Evolutionary conservation across 306 rosid genomes (phyloP).

Genomic region (Clitoria ternatea): DNA sequence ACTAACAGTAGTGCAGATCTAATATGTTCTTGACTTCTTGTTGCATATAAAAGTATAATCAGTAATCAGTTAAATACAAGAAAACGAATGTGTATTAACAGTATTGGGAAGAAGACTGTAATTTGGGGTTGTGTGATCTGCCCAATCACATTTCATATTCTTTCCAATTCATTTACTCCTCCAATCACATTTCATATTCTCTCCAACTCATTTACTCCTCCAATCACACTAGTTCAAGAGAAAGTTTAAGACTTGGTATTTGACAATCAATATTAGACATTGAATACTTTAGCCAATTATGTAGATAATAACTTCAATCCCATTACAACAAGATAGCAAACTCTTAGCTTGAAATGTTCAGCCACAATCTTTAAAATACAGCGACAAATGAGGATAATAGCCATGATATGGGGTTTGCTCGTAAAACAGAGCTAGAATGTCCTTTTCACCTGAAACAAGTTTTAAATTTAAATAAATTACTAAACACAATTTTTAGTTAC

Average conservation of each 20-base stretch:
- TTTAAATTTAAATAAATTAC: conserved; percentile 9
- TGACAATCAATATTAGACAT: neutral
- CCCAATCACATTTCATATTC: neutral
- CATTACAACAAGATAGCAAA: neutral
- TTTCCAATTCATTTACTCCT: neutral
- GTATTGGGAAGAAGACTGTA: neutral
- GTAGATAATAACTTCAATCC: neutral
- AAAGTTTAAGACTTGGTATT: neutral
- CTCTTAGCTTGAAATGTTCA: neutral
- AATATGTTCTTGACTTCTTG: neutral
- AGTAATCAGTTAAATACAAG: neutral
- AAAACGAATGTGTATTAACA: neutral
- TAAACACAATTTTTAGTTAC: neutral
- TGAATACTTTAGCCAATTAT: neutral
- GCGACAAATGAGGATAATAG: neutral
- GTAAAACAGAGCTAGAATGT: neutral
- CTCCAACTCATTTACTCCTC: no score
- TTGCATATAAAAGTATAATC: neutral
- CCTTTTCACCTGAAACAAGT: neutral
- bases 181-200: no score
- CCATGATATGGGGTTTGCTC: neutral
- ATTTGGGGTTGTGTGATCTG: neutral
- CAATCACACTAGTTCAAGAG: no score
- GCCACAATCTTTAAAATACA: neutral
- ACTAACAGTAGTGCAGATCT: neutral